Evolutionary conservation across 176 grass and related monocot species (phyloP).

Genomic region (Melocanna baccifera): DNA sequence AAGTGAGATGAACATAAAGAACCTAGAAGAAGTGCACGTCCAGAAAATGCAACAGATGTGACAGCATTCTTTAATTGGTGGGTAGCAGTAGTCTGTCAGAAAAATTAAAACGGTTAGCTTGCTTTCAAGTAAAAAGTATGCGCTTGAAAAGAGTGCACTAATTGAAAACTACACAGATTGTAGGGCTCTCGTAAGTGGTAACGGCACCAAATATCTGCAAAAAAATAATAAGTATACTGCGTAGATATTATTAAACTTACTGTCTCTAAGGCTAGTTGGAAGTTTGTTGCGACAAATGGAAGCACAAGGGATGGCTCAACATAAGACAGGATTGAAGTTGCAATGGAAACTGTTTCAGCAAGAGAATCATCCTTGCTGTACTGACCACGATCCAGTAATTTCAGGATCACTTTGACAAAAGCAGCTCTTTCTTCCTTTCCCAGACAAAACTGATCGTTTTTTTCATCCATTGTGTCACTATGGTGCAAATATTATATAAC

Average conservation of each 20-base stretch:
- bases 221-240: conserved; percentile 15
- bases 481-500: conserved; percentile 28
- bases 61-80: conserved; percentile 95
- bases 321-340: conserved; percentile 88
- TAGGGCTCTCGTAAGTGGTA: background rate
- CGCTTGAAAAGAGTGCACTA: background rate
- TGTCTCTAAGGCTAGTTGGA: conserved; percentile 87
- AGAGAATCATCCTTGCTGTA: conserved; percentile 94
- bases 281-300: conserved; percentile 79
- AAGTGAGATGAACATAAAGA: conserved; percentile 49
- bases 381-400: conserved; percentile 93
- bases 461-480: conserved; percentile 38
- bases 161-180: conserved; percentile 13
- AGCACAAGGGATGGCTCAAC: conserved; percentile 84
- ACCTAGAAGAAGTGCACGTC: conserved; percentile 70
- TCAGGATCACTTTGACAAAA: conserved; percentile 76
- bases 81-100: conserved; percentile 80
- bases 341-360: conserved; percentile 81
- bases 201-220: conserved; percentile 20
- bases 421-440: conserved; percentile 66
- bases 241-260: conserved; percentile 54
- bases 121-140: conserved; percentile 9
- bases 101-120: conserved; percentile 20
- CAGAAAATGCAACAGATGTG: conserved; percentile 89
- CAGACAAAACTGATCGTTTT: conserved; percentile 38